These are phyloP conservation scores for Moringa oleifera DNA, from an alignment of 345 rosid species.

Conservation along the genomic window DNA sequence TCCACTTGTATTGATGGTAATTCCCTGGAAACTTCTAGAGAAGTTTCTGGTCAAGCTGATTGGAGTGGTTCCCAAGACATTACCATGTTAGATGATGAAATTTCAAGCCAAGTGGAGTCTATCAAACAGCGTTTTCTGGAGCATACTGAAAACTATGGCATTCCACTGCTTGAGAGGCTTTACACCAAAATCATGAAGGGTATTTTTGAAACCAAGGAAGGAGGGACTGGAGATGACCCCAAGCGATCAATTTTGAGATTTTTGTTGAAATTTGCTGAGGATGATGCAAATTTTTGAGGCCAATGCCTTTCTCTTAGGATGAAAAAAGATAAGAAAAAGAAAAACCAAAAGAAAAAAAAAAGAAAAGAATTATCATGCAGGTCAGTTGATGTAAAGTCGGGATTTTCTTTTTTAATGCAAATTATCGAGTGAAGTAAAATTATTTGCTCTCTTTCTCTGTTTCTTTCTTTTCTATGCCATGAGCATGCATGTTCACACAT, in stretches of 20 bases:
- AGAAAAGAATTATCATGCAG: conserved; percentile 13
- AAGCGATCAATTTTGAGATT: conserved; percentile 80
- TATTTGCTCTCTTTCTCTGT: conserved; percentile 5
- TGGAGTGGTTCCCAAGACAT: conserved; percentile 26
- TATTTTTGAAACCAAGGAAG: conserved; percentile 47
- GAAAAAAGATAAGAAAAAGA: neutral
- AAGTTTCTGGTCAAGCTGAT: conserved; percentile 17
- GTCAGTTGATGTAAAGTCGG: conserved; percentile 56
- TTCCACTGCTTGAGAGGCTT: conserved; percentile 87
- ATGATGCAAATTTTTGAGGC: conserved; percentile 60
- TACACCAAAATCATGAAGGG: conserved; percentile 74
- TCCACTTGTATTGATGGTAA: conserved; percentile 24
- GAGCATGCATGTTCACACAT: no score
- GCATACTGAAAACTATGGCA: conserved; percentile 49
- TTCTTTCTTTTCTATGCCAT: no score
- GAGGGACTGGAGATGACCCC: conserved; percentile 39
- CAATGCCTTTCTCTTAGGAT: conserved; percentile 6
- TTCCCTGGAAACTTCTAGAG: conserved; percentile 18
- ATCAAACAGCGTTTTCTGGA: conserved; percentile 45
- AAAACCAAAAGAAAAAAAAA: neutral
- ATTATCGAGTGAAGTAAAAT: neutral
- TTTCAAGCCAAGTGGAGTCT: conserved; percentile 32
- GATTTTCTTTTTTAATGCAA: conserved; percentile 39
- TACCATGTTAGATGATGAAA: conserved; percentile 37
- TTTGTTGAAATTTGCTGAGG: conserved; percentile 68